phyloP scores from a whole-genome alignment of 495 filamentous ascomycete genomes.

The Terfezia claveryi region DNA sequence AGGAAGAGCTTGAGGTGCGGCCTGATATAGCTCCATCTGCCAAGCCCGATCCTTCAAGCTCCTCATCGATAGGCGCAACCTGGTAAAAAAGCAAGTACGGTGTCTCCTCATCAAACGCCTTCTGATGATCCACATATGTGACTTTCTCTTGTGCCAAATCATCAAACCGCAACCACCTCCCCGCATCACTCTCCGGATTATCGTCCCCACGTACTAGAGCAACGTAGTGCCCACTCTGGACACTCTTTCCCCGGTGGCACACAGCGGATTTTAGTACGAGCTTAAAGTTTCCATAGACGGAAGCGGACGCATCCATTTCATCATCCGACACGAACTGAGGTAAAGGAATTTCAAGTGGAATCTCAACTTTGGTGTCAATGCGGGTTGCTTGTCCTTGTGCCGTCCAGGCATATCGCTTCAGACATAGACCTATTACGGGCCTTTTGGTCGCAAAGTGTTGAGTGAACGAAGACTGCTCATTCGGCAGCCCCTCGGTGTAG shows the following conservation, averaged over 20 bases:
- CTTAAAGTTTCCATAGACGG: constrained; percentile 64
- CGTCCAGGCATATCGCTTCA: constrained; percentile 71
- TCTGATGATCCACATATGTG: constrained; percentile 48
- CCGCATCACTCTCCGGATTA: constrained; percentile 18
- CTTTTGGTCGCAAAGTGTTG: constrained; percentile 50
- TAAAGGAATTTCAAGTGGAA: constrained; percentile 67
- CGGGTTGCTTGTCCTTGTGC: constrained; percentile 43
- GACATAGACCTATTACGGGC: constrained; percentile 71
- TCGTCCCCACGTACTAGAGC: constrained; percentile 52
- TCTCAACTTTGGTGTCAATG: constrained; percentile 65
- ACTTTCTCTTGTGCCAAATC: constrained; percentile 51
- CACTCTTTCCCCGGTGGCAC: constrained; percentile 70
- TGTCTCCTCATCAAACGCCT: constrained; percentile 54
- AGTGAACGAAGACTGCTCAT: constrained; percentile 25
- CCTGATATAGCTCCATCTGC: constrained; percentile 39
- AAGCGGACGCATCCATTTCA: constrained; percentile 30
- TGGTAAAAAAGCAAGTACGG: constrained; percentile 93
- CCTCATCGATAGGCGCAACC: constrained; percentile 62
- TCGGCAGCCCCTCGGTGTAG: constrained; percentile 12
- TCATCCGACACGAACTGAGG: constrained; percentile 82
- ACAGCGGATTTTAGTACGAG: constrained; percentile 71
- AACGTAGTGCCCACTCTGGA: constrained; percentile 86
- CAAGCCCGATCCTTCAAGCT: constrained; percentile 14
- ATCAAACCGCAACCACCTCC: constrained; percentile 72
- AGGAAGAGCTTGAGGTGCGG: constrained; percentile 25